Evolutionary conservation across 2,329 filamentous ascomycete species (phyloP), one percentile per base, ranked within the genome.

Genomic region (Neonectria magnoliae): DNA sequence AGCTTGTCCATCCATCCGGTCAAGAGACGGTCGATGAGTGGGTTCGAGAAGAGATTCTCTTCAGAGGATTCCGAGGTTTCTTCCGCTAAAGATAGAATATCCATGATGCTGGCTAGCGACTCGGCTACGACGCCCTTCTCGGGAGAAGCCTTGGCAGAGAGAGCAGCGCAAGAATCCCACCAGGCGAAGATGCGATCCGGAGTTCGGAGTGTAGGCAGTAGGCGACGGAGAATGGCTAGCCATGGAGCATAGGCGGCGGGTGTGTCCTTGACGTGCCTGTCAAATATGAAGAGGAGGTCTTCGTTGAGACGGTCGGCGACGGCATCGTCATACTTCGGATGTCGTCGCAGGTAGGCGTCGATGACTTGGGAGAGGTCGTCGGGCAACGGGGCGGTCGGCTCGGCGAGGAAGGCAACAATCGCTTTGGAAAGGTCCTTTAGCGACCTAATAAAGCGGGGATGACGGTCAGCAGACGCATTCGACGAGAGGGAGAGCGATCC

Each of bases 251-350:
- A 86, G 69, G 88, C 87, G 55, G 84, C 77, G 2, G 86, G 81
- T 25, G 83, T 82, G 36, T 85, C 84, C 25, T 83, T 82, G 64
- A 94, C 87, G 68, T 88, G 83, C 73, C 86, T 89, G 62, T 90
- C 84, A 80, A 90, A 93, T 58, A 93, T 84, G 25, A 83, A 79
- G 44, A 90, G 81, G 8, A 96, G 84, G 71, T 94, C 92, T 44
- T 93, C 91, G 66, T 93, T 89, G 55, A 94, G 83, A 62, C 90
- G 88, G 69, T 93, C 90, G n/a, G 88, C 85, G 44, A 88, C 84
- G 60, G 84, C 80, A 56, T 93, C 91, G 72, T 94, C 92, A 68
- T 88, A 85, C 70, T 87, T 86, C 60, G 87, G 81, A 75, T 93
- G 88, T 72, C 88, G 90, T 50, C 89, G 86, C 54, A 93, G 83